A percentile compares a stretch with the other conserved stretches of the same genome.
These are phyloP conservation scores for Straminergon stramineum DNA, from an alignment of 225 moss, liverwort and hornwort genomes.

Conservation along the genomic window DNA sequence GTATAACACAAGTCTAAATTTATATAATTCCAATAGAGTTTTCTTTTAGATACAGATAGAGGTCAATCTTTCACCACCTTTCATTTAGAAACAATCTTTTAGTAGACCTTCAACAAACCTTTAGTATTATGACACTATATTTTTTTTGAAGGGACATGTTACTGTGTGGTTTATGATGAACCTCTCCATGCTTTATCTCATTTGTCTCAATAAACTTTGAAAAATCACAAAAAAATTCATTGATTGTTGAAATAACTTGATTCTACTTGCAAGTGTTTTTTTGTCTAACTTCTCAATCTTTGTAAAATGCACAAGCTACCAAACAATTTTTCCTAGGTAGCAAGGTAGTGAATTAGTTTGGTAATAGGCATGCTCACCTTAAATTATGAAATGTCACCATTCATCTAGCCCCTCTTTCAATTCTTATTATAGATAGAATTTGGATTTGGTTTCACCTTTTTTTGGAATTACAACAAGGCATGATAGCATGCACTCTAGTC, in stretches of 20 bases:
- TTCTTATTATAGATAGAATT: neutral
- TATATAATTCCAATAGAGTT: neutral
- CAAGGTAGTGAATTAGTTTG: neutral
- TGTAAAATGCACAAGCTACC: fast-evolving
- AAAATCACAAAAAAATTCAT: neutral
- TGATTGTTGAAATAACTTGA: neutral
- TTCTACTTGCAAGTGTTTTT: neutral
- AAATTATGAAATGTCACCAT: neutral
- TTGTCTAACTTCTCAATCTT: neutral
- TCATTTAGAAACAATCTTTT: neutral
- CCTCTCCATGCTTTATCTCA: too few relatives aligned
- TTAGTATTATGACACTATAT: neutral
- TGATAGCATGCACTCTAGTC: neutral
- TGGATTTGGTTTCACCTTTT: neutral
- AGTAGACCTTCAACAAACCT: neutral
- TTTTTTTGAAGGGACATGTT: neutral
- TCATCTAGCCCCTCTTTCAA: neutral
- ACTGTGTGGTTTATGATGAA: fast-evolving
- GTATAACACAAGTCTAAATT: fast-evolving
- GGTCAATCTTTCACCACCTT: neutral
- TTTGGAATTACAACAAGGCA: neutral
- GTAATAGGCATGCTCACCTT: neutral
- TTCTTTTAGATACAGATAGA: fast-evolving
- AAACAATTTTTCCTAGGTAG: neutral
- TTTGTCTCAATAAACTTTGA: neutral